Evolutionary conservation across 108 stramenopile species (phyloP).

Genomic region (Mediolabrus comicus): DNA sequence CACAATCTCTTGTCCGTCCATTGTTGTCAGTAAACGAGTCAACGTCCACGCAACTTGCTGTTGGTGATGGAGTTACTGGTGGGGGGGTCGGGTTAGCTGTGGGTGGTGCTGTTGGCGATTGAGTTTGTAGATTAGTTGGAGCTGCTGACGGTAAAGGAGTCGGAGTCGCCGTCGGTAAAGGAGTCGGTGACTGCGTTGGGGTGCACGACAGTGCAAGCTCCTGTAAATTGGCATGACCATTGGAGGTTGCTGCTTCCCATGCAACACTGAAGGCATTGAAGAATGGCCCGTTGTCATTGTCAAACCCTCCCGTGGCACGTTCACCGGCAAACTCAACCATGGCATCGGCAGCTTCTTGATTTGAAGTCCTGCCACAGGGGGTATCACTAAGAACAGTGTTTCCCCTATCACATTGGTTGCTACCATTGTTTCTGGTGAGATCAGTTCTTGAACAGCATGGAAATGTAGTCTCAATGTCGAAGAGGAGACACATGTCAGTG

Average conservation of each 20-base stretch:
- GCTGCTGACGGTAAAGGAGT: not conserved
- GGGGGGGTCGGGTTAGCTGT: too few relatives aligned
- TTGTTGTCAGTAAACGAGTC: not conserved
- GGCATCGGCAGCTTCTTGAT: conserved; percentile 3
- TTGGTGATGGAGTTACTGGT: not conserved
- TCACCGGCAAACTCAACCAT: not conserved
- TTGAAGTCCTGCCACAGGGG: not conserved
- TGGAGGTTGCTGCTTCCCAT: conserved; percentile 24
- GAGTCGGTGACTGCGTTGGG: conserved; percentile 8
- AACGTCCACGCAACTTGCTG: conserved; percentile 4
- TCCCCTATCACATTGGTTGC: not conserved
- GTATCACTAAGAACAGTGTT: not conserved
- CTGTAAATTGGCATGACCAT: conserved; percentile 9
- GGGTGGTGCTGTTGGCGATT: not conserved
- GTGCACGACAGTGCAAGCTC: conserved; percentile 1
- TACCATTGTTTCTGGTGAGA: not conserved
- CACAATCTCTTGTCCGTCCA: conserved; percentile 3
- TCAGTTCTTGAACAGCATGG: conserved; percentile 22
- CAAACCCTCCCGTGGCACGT: not conserved
- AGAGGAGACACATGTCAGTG: conserved; percentile 34
- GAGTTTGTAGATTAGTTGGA: not conserved
- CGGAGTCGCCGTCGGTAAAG: not conserved
- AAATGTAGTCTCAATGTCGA: conserved; percentile 14
- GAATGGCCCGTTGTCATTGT: conserved; percentile 23
- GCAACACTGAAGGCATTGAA: conserved; percentile 16